Percentiles rank a stretch among this genome's conserved stretches.
Conservation (phyloP, 2,329 filamentous ascomycete species). For the Sclerotinia sclerotiorum region DNA sequence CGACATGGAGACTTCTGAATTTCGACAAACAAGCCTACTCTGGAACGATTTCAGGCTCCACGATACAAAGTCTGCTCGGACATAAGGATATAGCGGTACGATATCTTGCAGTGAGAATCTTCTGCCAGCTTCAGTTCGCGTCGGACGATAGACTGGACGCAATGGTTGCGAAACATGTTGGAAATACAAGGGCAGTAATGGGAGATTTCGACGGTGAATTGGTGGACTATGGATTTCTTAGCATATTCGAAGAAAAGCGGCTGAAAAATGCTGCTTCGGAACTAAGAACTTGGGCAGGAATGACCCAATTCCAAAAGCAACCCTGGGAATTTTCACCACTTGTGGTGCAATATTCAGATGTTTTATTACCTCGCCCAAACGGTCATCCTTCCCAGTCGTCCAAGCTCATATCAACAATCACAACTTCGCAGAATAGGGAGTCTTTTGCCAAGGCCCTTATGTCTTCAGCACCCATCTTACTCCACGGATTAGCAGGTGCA, state of each 20-base stretch:
- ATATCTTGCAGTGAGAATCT: conserved; percentile 79
- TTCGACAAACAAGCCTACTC: conserved; percentile 71
- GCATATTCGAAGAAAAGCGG: conserved; percentile 54
- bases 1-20: conserved; percentile 75
- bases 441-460: conserved; percentile 68
- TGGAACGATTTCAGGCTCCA: conserved; percentile 61
- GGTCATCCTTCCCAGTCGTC: conserved; percentile 50
- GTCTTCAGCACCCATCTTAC: conserved; percentile 67
- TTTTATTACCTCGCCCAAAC: conserved; percentile 65
- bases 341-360: conserved; percentile 63
- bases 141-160: conserved; percentile 76
- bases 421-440: conserved; percentile 70
- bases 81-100: conserved; percentile 61
- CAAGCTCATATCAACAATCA: conserved; percentile 67
- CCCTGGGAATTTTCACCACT: conserved; percentile 53
- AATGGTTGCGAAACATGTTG: conserved; percentile 67
- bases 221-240: conserved; percentile 77
- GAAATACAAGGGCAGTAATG: conserved; percentile 56
- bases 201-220: conserved; percentile 72
- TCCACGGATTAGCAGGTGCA: conserved; percentile 79
- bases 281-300: background rate
- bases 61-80: conserved; percentile 67
- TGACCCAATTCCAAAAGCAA: background rate
- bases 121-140: conserved; percentile 75
- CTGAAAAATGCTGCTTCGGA: conserved; percentile 28